phyloP scores from a whole-genome alignment of 306 rosid species.

The Luffa acutangula region DNA sequence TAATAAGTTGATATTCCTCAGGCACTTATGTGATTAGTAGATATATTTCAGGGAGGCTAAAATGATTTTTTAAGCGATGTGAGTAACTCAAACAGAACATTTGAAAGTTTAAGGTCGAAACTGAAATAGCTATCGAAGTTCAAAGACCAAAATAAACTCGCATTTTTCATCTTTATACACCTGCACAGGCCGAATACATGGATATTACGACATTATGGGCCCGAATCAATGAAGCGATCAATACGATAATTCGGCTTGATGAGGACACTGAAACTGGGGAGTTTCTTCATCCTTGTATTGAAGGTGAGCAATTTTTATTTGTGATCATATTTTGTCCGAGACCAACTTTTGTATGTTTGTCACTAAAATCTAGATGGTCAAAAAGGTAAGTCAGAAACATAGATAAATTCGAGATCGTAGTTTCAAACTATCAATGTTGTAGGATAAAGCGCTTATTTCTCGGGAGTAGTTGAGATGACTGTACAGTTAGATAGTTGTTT shows the following conservation, averaged over 20 bases:
- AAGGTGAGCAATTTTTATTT: slow-evolving; percentile 35
- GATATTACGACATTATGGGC: slow-evolving; percentile 53
- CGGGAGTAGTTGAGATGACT: not conserved
- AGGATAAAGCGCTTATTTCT: not conserved
- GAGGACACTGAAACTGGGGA: slow-evolving; percentile 49
- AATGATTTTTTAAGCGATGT: not conserved
- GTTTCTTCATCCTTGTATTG: slow-evolving; percentile 74
- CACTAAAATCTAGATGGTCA: not conserved
- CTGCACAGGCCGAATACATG: slow-evolving; percentile 56
- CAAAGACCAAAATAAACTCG: not conserved
- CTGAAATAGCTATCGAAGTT: not conserved
- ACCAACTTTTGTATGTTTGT: not conserved
- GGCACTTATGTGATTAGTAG: no score
- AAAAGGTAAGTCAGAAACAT: not conserved
- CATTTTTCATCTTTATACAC: not conserved
- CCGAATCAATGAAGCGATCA: slow-evolving; percentile 58
- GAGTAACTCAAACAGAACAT: not conserved
- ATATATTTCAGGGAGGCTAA: no score
- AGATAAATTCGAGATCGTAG: not conserved
- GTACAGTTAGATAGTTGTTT: not conserved
- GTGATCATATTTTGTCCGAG: not conserved
- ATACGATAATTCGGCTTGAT: slow-evolving; percentile 52
- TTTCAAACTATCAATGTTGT: not conserved
- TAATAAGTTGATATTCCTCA: not conserved
- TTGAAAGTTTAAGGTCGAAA: not conserved